phyloP scores from a whole-genome alignment of 257 asterid species.

The Salvia hispanica region DNA sequence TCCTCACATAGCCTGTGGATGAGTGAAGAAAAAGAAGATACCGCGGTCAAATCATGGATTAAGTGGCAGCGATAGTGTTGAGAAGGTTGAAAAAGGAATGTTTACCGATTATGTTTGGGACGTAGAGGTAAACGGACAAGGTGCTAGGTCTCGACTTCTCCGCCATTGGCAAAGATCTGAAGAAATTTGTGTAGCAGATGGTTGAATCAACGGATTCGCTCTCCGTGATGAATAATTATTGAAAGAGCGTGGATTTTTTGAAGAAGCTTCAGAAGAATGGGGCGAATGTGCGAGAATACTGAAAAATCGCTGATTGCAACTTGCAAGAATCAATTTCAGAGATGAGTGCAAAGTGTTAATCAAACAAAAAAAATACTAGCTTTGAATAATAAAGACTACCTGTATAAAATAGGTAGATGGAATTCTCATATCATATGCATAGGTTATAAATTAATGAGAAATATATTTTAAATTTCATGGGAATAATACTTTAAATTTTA shows the following conservation, averaged over 20 bases:
- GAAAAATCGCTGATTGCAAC: constrained; percentile 9
- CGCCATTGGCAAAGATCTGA: constrained; percentile 46
- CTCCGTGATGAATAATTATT: constrained; percentile 23
- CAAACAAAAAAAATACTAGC: background rate
- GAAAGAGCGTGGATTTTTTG: constrained; percentile 1
- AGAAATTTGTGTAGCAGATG: constrained; percentile 6
- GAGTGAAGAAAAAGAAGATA: constrained; percentile 8
- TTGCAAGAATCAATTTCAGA: constrained; percentile 24
- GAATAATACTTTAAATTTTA: no score
- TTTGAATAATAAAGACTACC: background rate
- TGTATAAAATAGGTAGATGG: background rate
- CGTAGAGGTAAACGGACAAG: constrained; percentile 71
- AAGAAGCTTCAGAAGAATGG: constrained; percentile 24
- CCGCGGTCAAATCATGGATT: constrained; percentile 8
- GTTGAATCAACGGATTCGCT: constrained; percentile 25
- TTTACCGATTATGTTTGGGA: constrained; percentile 90
- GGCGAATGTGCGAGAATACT: constrained; percentile 20
- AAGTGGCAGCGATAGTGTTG: constrained; percentile 11
- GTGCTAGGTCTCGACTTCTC: constrained; percentile 60
- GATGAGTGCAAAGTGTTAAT: background rate
- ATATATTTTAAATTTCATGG: no score
- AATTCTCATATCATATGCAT: background rate
- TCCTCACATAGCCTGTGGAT: constrained; percentile 69
- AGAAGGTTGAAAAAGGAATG: background rate
- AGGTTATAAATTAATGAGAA: background rate